Evolutionary conservation across 768 basidiomycete genomes (phyloP).

Genomic region (Chalciporus piperatus): DNA sequence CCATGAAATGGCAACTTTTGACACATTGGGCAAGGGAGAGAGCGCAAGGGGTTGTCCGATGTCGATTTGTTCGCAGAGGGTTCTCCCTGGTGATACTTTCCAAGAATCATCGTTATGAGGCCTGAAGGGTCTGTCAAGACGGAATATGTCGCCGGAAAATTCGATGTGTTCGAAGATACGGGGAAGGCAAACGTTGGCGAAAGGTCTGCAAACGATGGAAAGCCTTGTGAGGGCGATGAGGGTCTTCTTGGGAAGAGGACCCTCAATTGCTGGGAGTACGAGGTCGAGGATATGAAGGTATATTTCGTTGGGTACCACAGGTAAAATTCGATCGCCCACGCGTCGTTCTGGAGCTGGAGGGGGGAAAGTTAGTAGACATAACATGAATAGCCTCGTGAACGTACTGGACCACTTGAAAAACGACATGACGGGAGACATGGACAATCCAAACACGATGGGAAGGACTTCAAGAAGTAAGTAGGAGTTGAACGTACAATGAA

Average conservation of each 20-base stretch:
- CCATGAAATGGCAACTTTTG: slow-evolving; percentile 16
- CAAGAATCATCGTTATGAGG: no score
- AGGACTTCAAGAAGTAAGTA: no score
- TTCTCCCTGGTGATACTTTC: no score
- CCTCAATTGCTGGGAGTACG: slow-evolving; percentile 22
- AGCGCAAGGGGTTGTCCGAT: slow-evolving; percentile 26
- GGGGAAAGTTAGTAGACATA: no score
- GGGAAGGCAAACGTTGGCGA: slow-evolving; percentile 38
- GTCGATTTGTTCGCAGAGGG: slow-evolving; percentile 29
- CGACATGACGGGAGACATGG: no score
- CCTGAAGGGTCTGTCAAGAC: no score
- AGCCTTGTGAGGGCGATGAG: slow-evolving; percentile 22
- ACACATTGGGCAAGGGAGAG: slow-evolving; percentile 32
- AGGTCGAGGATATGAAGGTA: slow-evolving; percentile 34
- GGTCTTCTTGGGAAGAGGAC: slow-evolving; percentile 12
- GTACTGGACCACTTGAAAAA: slow-evolving; percentile 6
- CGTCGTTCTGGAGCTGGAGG: slow-evolving; percentile 30
- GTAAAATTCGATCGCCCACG: slow-evolving; percentile 6
- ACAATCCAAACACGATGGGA: no score
- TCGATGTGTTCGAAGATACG: slow-evolving; percentile 37
- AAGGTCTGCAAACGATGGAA: slow-evolving; percentile 41
- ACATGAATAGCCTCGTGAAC: no score
- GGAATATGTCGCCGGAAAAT: slow-evolving; percentile 14
- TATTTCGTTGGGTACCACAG: slow-evolving; percentile 43
- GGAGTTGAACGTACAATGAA: no score